Evolutionary conservation across 2,329 filamentous ascomycete genomes (phyloP), one percentile per base, ranked within the genome.

Genomic region (Bimuria novae-zelandiae): DNA sequence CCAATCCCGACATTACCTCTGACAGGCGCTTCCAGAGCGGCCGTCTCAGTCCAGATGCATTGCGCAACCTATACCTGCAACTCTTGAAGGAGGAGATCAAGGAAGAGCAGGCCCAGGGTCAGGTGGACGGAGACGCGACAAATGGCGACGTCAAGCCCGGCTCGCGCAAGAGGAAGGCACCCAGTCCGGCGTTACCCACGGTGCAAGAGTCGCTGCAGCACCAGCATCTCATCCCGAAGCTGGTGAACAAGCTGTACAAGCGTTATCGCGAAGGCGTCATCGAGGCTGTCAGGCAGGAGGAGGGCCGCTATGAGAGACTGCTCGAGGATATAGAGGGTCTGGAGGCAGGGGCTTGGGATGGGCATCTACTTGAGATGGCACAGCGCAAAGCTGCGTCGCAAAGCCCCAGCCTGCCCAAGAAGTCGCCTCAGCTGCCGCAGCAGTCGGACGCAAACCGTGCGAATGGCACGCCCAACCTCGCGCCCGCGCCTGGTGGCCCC

Each of bases 51-150:
- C 85, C 92, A 7, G 89, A 92, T 73, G 84, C 90, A 37, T 79
- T 97, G 61, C 86, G 89, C 73, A 84, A 88, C 67, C 81, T 94
- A 47, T 97, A 95, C 72, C 77, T 92, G 61, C 82, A 84, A 52
- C 77, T 96, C 53, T 75, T 97, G 70, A 84, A 84, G 61, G 89
- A 95, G 61, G 91, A 94, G 72, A 74, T 87, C 59, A 83, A 76
- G 62, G 72, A 70, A 49, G 83, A 88, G 57, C 79, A 77, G 50
- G 61, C 54, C 59, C 72, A 70, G 49, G 83, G 88, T 56, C 79
- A 77, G 50, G 61, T 54, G 59, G 81, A 81, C 60, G 78, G 76
- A 46, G 74, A 79, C 27, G 68, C 49, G 12, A 57, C 57, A 16
- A 64, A 66, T 47, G 68, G 60, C 27, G 62, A 71, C 19, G 60